Base-by-base conservation (phyloP, 2,329 filamentous ascomycete genomes). In the Alternaria novae-zelandiae region DNA sequence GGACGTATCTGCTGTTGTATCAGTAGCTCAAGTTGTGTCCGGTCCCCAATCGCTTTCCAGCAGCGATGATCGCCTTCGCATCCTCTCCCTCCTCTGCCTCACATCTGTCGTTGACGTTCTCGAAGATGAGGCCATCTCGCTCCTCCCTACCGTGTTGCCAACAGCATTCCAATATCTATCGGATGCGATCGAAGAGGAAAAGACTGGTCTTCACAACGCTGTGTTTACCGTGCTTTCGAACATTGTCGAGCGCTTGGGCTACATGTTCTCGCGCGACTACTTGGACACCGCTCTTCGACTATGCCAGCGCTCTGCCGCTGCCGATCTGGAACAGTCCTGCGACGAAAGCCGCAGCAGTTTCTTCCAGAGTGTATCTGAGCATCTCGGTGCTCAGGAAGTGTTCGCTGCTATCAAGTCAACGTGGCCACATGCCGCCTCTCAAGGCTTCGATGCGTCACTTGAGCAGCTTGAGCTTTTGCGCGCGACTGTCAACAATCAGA, bases 71-170 rank as follows among this genome's bases (percentile, higher is more conserved):
- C 88, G 88, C 25, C 87, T 97, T 51, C 90, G 90, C 44, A 86
- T 95, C 63, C 91, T 96, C 84, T 92, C 93, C n/a, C 83, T 97
- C 49, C 83, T 97, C 53, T 97, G 94, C 76, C 86, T 99, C 61
- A 91, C 95, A 4, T 97, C 94, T 1, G 88, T 97, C 72, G 90
- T 97, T 5, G 93, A 97, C 71, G 93, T 97, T 9, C 84, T 98
- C 43, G 90, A 91, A 62, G 93, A 97, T 68, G 91, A 90, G 12
- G 91, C 97, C 63, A 91, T 98, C 20, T 91, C 94, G 0, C 86
- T 97, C 0, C 83, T 98, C 20, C 93, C 95, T 1, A 85, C 85
- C 23, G 89, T 93, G 0, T 87, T 97, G 44, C 89, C 90, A 1
- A 90, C 88, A 66, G 87, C 91, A 0, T 85, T 97, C 47, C 80